A percentile compares a stretch with the other conserved stretches of the same genome.
Evolutionary conservation across 2,329 filamentous ascomycete species (phyloP).

Genomic region (Arthrobotrys megalospora): DNA sequence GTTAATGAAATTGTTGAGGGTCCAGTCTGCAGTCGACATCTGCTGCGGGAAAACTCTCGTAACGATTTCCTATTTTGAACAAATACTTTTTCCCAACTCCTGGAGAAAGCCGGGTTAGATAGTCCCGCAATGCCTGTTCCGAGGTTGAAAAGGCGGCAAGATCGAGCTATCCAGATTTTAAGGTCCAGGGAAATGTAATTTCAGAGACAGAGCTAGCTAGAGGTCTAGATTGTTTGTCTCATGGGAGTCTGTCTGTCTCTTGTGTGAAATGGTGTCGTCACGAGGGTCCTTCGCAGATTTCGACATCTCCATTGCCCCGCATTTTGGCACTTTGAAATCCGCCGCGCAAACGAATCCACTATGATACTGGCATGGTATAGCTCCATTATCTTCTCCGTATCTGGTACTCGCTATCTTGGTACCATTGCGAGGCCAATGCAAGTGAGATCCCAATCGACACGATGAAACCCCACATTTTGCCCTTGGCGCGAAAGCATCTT

Average conservation of each 20-base stretch:
- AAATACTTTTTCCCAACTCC: background rate
- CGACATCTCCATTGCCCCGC: slow-evolving; percentile 56
- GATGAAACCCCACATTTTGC: slow-evolving; percentile 52
- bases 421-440: slow-evolving; percentile 4
- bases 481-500: slow-evolving; percentile 58
- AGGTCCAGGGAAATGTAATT: background rate
- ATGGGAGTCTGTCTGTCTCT: background rate
- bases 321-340: slow-evolving; percentile 21
- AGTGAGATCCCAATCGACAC: slow-evolving; percentile 26
- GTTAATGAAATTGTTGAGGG: slow-evolving; percentile 2
- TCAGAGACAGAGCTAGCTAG: slow-evolving; percentile 21
- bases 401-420: slow-evolving; percentile 28
- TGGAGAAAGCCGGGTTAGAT: background rate
- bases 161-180: slow-evolving; percentile 13
- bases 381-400: slow-evolving; percentile 7
- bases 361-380: slow-evolving; percentile 11
- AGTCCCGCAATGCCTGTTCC: slow-evolving; percentile 1
- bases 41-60: slow-evolving; percentile 16
- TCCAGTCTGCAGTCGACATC: background rate
- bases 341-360: slow-evolving; percentile 11
- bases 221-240: slow-evolving; percentile 14
- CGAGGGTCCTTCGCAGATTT: slow-evolving; percentile 16
- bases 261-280: slow-evolving; percentile 24
- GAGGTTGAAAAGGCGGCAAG: slow-evolving; percentile 56
- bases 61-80: slow-evolving; percentile 40